Base-by-base conservation (phyloP, 2,329 filamentous ascomycete species). In the Talaromyces piceae region DNA sequence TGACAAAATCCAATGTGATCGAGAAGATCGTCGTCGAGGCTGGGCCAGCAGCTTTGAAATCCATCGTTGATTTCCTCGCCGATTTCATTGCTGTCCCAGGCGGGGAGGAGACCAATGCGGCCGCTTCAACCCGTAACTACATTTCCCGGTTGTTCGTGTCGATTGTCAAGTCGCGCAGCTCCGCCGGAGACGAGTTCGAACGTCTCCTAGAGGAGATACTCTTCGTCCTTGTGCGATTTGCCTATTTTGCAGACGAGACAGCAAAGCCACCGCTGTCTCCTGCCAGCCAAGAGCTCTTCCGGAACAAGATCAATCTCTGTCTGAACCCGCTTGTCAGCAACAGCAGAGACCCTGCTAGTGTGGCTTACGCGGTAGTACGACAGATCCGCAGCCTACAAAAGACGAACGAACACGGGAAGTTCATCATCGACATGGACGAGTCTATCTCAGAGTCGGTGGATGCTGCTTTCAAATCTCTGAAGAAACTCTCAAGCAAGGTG, bases 1-100 rank as follows among this genome's bases (percentile, higher is more conserved):
- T 86, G 52, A 95, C 91, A 1, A 93, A 87, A 65, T 86, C 85
- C 2, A 95, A 91, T 69, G 91, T 88, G 0, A 73, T 95, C 1
- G 88, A 94, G 59, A 84, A 80, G 56, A 74, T 93, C 2, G 69
- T 94, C 4, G 76, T 82, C 48, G 77, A 78, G 41, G 78, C 81
- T 7, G 78, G 79, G 53, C 60, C 69, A n/a, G 64, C 72, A 23
- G 68, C 71, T 7, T 57, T 81, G 22, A 69, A 74, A 3, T 67
- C 77, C 18, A 80, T 84, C 28, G 74, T 83, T 20, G 75, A 80
- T 6, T 65, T 78, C 9, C 66, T 81, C 28, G 69, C 72, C 41
- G 62, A 67, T 5, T 61, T 77, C 13, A 70, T 81, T 41, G 65
- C 71, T 4, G 65, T 67, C 5, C 76, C 77, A 1, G 73, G 71